These are phyloP conservation scores for Musa beccarii DNA, from an alignment of 176 grass and related monocot genomes.

Conservation along the genomic window DNA sequence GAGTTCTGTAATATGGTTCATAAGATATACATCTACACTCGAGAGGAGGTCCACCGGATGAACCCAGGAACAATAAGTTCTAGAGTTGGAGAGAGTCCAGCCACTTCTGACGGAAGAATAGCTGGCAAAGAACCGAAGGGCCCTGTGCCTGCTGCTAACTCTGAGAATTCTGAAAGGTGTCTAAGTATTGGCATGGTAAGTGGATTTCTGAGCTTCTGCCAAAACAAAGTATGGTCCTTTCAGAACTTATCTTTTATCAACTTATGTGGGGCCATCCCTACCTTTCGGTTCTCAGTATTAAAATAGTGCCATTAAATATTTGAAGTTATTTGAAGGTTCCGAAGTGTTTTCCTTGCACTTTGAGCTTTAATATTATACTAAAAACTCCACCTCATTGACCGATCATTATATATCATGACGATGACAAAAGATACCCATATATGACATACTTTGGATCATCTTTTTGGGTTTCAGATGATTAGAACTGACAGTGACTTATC, in stretches of 20 bases:
- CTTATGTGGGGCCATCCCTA: neutral
- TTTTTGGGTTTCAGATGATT: neutral
- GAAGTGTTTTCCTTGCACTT: neutral
- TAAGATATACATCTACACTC: slow-evolving; percentile 87
- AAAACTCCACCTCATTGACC: neutral
- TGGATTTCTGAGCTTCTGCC: neutral
- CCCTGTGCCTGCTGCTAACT: slow-evolving; percentile 30
- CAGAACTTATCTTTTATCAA: neutral
- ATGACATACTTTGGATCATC: neutral
- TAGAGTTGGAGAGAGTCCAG: slow-evolving; percentile 41
- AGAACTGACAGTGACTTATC: neutral
- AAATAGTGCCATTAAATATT: neutral
- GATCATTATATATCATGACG: neutral
- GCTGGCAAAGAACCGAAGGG: slow-evolving; percentile 32
- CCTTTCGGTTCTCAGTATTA: neutral
- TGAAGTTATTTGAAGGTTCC: neutral
- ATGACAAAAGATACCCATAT: neutral
- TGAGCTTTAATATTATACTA: neutral
- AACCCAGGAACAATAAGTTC: slow-evolving; percentile 59
- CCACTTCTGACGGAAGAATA: slow-evolving; percentile 38
- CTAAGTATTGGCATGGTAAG: slow-evolving; percentile 10
- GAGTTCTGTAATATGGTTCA: slow-evolving; percentile 86
- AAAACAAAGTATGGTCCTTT: neutral
- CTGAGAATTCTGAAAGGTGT: slow-evolving; percentile 50
- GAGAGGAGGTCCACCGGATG: slow-evolving; percentile 83